phyloP scores from a whole-genome alignment of 139 green algal species.

The Chlorella sorokiniana region DNA sequence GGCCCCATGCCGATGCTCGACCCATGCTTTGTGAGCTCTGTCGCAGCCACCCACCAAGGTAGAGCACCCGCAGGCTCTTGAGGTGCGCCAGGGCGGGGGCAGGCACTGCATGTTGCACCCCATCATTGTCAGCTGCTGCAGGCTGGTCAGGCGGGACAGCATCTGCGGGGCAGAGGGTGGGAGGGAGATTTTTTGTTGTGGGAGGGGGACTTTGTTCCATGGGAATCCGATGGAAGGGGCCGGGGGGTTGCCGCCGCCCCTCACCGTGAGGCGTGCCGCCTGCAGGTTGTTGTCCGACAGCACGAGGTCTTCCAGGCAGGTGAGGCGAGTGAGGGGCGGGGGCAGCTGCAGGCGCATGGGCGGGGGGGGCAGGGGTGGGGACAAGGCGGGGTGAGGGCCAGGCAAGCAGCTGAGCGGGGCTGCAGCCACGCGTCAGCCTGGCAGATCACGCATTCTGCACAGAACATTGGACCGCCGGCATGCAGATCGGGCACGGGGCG shows the following conservation, averaged over 20 bases:
- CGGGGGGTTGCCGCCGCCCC: background rate
- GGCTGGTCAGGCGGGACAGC: constrained; percentile 16
- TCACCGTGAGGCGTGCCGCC: constrained; percentile 5
- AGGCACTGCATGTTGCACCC: constrained; percentile 16
- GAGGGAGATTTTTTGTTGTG: too few species aligned
- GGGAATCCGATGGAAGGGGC: background rate
- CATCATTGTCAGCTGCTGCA: constrained; percentile 26
- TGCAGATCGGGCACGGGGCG: too few species aligned
- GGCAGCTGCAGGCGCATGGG: constrained; percentile 27
- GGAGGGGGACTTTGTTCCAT: background rate
- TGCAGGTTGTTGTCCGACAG: constrained; percentile 32
- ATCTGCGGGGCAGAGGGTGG: background rate
- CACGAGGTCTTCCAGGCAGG: constrained; percentile 25
- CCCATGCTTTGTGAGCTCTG: background rate
- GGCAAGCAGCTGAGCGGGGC: too few species aligned
- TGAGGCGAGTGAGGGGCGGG: background rate
- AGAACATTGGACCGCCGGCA: too few species aligned
- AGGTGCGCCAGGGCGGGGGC: background rate
- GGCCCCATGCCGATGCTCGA: background rate
- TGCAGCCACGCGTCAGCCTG: too few species aligned
- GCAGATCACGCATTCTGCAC: too few species aligned
- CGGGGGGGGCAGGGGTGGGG: background rate
- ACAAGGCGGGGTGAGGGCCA: background rate
- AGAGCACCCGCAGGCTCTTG: constrained; percentile 4
- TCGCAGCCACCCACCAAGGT: constrained; percentile 4